A percentile compares a stretch with the other conserved stretches of the same genome.
Evolutionary conservation across 1,284 basidiomycete species (phyloP).

Genomic region (Papiliotrema terrestris): DNA sequence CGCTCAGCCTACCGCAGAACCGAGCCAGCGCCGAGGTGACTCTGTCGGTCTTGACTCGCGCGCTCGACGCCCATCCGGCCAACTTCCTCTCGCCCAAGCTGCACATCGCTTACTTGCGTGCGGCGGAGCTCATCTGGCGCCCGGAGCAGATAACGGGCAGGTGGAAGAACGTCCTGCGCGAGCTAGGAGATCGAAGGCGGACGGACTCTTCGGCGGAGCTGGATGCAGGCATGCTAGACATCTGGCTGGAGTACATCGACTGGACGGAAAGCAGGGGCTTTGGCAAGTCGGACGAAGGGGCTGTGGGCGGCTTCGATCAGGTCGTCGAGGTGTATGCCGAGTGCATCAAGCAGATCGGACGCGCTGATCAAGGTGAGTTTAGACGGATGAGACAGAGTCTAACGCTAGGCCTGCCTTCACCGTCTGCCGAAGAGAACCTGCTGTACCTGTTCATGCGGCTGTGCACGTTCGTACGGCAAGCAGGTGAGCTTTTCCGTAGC

Average conservation of each 20-base stretch:
- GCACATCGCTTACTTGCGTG: constrained; percentile 38
- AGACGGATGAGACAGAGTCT: constrained; percentile 2
- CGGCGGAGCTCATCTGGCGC: constrained; percentile 38
- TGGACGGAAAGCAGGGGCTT: constrained; percentile 46
- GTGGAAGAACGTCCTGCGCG: constrained; percentile 40
- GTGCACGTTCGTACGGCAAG: constrained; percentile 61
- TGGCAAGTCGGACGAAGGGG: constrained; percentile 14
- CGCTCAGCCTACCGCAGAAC: constrained; percentile 11
- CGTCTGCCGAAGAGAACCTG: constrained; percentile 39
- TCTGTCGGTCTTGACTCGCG: constrained; percentile 39
- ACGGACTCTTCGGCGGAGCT: constrained; percentile 1
- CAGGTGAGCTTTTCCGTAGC: constrained; percentile 58
- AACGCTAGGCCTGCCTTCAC: neutral
- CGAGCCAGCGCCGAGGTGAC: constrained; percentile 41
- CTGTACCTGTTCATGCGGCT: constrained; percentile 44
- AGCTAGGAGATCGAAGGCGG: constrained; percentile 15
- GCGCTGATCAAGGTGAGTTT: neutral
- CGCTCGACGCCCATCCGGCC: constrained; percentile 24
- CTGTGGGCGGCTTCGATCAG: constrained; percentile 36
- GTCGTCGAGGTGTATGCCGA: constrained; percentile 42
- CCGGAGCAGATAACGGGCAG: constrained; percentile 32
- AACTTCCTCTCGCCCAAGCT: constrained; percentile 31
- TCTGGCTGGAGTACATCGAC: constrained; percentile 43
- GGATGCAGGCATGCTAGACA: constrained; percentile 30
- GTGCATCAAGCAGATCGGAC: constrained; percentile 16